Base-by-base conservation (phyloP, 2,329 filamentous ascomycete species). In the Apiospora phragmitis region DNA sequence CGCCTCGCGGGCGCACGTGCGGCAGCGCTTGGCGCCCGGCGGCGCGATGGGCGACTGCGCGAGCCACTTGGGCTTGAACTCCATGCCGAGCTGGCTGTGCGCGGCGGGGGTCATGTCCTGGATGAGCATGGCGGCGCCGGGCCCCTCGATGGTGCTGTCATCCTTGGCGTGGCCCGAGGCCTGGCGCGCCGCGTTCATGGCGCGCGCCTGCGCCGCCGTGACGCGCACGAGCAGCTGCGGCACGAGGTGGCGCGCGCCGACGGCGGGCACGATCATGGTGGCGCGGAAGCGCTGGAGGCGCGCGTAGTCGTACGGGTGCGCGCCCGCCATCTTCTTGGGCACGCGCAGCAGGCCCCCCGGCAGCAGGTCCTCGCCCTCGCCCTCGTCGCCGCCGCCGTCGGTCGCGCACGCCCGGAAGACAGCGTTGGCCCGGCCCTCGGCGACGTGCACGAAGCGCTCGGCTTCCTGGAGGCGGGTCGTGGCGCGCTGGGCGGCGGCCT, bases 1-100 rank as follows among this genome's bases (percentile, higher is more conserved):
- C 35, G 81, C 81, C 70, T 85, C 82, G 65, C 83, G 83, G 47
- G 93, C 93, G 79, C 93, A 96, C 49, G 92, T 94, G 42, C 93
- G 89, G 81, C 93, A 96, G 68, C 92, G 86, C 68, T 84, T 87
- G 51, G 92, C 88, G 38, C 82, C 80, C 0, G 78, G 35, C 1
- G 93, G 93, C 0, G 93, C 93, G 47, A 89, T 90, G 4, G 91
- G 92, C 2, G 93, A 95, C 79, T 94, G 93, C 11, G 86, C 83
- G 35, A 96, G 87, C 93, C 93, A 96, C 81, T 96, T 96, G 18
- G 93, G 93, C 79, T 96, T 96, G 81, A 95, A 92, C 79, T 95
- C 92, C 70, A 93, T 83, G 42, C 92, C 73, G 16, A 71, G 78
- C 7, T 80, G 75, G 6, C 80, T 75, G 67, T 83, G 79, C 51